Conservation (phyloP, 306 rosid genomes). For the Gleditsia sinensis region DNA sequence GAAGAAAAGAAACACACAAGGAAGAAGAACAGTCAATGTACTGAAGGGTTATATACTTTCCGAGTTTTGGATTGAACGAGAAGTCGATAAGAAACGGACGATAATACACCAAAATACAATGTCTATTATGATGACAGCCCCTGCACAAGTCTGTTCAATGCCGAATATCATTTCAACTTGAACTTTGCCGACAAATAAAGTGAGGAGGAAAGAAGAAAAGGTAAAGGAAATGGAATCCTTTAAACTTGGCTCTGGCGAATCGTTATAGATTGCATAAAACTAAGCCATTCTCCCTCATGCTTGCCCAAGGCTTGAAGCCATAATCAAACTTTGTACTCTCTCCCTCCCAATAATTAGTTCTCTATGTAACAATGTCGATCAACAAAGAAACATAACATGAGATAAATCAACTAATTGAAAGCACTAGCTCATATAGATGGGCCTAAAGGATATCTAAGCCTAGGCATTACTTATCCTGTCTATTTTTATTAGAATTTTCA, state of each 20-base stretch:
- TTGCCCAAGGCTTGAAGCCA: background rate
- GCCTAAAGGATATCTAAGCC: no score
- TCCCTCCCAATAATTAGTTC: no score
- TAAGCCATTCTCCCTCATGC: background rate
- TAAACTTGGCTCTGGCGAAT: background rate
- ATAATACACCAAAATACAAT: constrained; percentile 83
- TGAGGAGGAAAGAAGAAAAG: background rate
- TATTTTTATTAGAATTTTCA: background rate
- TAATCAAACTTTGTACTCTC: background rate
- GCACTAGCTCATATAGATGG: no score
- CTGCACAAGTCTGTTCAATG: constrained; percentile 73
- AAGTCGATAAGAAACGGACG: constrained; percentile 63
- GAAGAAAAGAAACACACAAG: background rate
- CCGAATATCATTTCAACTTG: constrained; percentile 1
- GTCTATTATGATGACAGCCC: constrained; percentile 80
- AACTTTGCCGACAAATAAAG: background rate
- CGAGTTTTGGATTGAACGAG: constrained; percentile 61
- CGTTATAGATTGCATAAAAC: background rate
- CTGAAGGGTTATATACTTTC: constrained; percentile 44
- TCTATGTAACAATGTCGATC: background rate
- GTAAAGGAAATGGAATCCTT: background rate
- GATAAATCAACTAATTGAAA: no score
- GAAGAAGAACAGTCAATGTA: background rate
- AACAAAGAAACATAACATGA: background rate
- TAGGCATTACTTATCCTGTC: no score